Conservation (phyloP, 352 stramenopile species). For the Phytopythium sindhum region DNA sequence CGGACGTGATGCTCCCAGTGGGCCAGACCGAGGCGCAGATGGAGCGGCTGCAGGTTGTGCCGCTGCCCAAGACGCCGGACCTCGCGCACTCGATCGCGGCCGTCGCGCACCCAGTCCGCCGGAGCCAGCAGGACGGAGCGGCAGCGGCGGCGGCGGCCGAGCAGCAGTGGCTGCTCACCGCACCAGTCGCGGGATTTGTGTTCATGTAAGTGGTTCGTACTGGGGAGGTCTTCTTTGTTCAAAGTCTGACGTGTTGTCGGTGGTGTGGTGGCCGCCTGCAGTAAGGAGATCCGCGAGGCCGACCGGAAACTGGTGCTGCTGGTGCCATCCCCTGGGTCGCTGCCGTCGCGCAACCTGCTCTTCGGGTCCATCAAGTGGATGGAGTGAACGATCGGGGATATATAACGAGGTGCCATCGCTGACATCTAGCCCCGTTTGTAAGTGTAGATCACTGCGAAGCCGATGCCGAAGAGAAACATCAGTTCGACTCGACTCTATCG, state of each 20-base stretch:
- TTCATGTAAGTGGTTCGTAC: conserved; percentile 58
- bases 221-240: conserved; percentile 2
- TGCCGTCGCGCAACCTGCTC: conserved; percentile 77
- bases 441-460: neutral
- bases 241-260: neutral
- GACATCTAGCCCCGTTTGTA: neutral
- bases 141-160: conserved; percentile 40
- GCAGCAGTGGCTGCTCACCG: conserved; percentile 55
- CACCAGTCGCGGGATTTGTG: conserved; percentile 74
- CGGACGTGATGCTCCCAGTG: conserved; percentile 82
- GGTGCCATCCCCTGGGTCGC: conserved; percentile 71
- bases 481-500: neutral
- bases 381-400: conserved; percentile 31
- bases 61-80: conserved; percentile 69
- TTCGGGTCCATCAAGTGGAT: conserved; percentile 86
- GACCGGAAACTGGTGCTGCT: conserved; percentile 82
- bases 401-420: neutral
- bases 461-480: neutral
- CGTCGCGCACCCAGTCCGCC: conserved; percentile 47
- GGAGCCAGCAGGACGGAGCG: conserved; percentile 24
- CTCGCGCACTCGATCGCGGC: conserved; percentile 71
- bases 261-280: conserved; percentile 13
- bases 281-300: conserved; percentile 71
- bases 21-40: conserved; percentile 71
- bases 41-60: conserved; percentile 62